Base-by-base conservation (phyloP, 371 early-diverging fungal species). In the Actinomucor elegans region DNA sequence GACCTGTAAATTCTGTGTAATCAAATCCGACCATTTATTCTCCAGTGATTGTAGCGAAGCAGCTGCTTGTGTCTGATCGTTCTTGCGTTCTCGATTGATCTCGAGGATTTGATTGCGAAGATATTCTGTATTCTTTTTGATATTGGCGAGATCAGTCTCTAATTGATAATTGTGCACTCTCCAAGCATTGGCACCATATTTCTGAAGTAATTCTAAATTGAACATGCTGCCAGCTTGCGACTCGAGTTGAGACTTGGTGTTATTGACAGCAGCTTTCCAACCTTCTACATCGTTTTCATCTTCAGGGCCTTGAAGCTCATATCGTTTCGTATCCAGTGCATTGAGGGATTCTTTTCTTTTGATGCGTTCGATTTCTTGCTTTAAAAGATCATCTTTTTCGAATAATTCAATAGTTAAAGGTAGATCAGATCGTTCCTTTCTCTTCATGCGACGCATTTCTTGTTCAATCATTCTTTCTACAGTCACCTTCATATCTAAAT, bases 131-230 rank as follows among this genome's bases (percentile, higher is more conserved):
- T 75, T 67, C 33, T 62, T 63, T 55, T 80, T 65, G 24, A 87
- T 43, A 20, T 64, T 47, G 17, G 72, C 64, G 3, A 83, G 59
- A 26, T 71, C 49, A 3, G 66, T 62, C 55, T 94, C 91, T 55
- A 92, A 61, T 55, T 92, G 91, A 61, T 80, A 89, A 58, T 92
- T 92, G 56, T 90, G 84, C 18, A 91, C 61, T 62, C 82, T 84
- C 94, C 95, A 94, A 1, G 88, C 85, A 57, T 93, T 92, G 21
- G 86, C 73, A 17, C 94, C 94, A 71, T 86, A 94, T 65, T 85
- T 84, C 59, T 80, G 80, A 48, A 94, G 70, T 35, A 94, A 69
- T 61, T 92, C 95, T 51, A 94, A 61, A 56, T 94, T 94, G 48
- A 89, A 64, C 62, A 89, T 65, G 44, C 77, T 77, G 49, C 81